These are phyloP conservation scores for Pseudopyrenochaeta lycopersici DNA, from an alignment of 2,329 filamentous ascomycete species.

Conservation along the genomic window DNA sequence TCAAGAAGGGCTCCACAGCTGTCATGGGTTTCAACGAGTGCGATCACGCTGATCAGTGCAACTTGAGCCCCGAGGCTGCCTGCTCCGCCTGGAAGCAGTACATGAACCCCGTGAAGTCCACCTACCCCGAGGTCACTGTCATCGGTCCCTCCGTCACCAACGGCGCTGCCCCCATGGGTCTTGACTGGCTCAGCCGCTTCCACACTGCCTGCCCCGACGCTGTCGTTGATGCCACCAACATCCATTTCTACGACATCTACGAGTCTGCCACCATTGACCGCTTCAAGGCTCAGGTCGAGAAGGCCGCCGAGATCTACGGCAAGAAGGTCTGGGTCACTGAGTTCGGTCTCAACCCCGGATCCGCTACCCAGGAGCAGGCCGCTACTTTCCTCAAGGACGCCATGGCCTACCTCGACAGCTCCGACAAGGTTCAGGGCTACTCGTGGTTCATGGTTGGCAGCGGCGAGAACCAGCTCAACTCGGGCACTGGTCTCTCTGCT, in stretches of 20 bases:
- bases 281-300: slow-evolving; percentile 52
- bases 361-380: slow-evolving; percentile 37
- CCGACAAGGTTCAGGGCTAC: slow-evolving; percentile 44
- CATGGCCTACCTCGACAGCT: slow-evolving; percentile 45
- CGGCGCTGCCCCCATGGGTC: slow-evolving; percentile 30
- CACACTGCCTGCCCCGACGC: slow-evolving; percentile 44
- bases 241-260: slow-evolving; percentile 52
- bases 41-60: slow-evolving; percentile 43
- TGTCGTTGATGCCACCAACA: slow-evolving; percentile 45
- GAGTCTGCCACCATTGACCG: slow-evolving; percentile 36
- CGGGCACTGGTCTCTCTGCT: slow-evolving; percentile 26
- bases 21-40: slow-evolving; percentile 54
- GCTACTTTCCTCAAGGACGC: slow-evolving; percentile 45
- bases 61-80: slow-evolving; percentile 42
- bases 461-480: slow-evolving; percentile 42
- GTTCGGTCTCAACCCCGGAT: slow-evolving; percentile 46
- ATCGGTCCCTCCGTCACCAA: slow-evolving; percentile 47
- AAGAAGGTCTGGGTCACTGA: slow-evolving; percentile 51
- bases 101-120: slow-evolving; percentile 41
- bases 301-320: slow-evolving; percentile 37
- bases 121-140: slow-evolving; percentile 42
- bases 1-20: slow-evolving; percentile 41
- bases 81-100: slow-evolving; percentile 43
- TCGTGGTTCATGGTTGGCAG: slow-evolving; percentile 49
- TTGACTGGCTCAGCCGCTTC: slow-evolving; percentile 46